Evolutionary conservation across 306 rosid genomes (phyloP).

Genomic region (Vigna radiata): DNA sequence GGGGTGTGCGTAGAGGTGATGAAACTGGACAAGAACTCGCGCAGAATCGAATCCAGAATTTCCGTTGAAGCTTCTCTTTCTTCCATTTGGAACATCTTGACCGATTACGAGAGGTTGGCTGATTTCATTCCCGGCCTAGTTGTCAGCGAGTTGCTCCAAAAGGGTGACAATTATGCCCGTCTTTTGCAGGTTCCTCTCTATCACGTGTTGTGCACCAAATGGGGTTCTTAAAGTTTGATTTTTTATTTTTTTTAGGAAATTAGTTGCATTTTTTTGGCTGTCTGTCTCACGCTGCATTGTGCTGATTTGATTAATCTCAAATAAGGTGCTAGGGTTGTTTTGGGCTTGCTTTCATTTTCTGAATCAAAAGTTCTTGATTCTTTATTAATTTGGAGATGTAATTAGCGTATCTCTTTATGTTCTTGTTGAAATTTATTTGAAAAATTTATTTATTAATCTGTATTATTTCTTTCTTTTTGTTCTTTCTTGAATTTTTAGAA

Average conservation of each 20-base stretch:
- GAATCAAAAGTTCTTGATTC: background rate
- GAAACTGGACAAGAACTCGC: constrained; percentile 62
- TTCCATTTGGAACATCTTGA: constrained; percentile 70
- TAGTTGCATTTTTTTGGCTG: constrained; percentile 14
- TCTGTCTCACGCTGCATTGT: background rate
- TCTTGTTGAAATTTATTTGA: constrained; percentile 14
- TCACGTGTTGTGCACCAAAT: background rate
- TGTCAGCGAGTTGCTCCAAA: constrained; percentile 63
- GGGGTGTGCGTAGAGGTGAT: constrained; percentile 60
- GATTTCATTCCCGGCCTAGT: constrained; percentile 92
- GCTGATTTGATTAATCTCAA: background rate
- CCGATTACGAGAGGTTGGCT: constrained; percentile 83
- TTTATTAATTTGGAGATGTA: background rate
- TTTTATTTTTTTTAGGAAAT: constrained; percentile 7
- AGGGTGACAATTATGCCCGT: constrained; percentile 61
- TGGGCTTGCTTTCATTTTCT: background rate
- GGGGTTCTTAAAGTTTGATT: constrained; percentile 13
- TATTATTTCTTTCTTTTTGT: background rate
- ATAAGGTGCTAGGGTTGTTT: background rate
- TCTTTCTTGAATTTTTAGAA: background rate
- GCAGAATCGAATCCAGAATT: constrained; percentile 72
- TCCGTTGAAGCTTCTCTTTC: constrained; percentile 61
- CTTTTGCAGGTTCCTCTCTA: constrained; percentile 68
- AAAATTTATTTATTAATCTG: too few species aligned
- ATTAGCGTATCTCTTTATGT: background rate